phyloP scores from a whole-genome alignment of 2,329 filamentous ascomycete genomes.

The Ophiostoma novo-ulmi region DNA sequence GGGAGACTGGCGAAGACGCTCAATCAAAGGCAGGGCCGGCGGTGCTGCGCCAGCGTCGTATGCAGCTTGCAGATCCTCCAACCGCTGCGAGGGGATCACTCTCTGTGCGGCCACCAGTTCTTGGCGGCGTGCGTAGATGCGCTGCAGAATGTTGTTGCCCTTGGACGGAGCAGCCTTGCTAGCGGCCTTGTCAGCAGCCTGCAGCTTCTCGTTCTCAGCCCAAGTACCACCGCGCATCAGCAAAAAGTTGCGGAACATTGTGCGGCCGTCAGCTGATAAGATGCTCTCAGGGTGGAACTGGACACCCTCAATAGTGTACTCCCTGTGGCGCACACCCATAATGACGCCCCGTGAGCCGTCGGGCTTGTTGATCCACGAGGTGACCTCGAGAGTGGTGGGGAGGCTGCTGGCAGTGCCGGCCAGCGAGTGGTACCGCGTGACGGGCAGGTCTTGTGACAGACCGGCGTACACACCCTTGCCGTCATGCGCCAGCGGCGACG shows the following conservation, averaged over 20 bases:
- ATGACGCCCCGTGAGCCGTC: slow-evolving; percentile 81
- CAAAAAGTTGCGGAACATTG: slow-evolving; percentile 91
- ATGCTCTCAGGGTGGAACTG: slow-evolving; percentile 99
- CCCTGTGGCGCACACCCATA: slow-evolving; percentile 93
- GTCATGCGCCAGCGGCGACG: slow-evolving; percentile 84
- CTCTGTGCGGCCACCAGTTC: slow-evolving; percentile 75
- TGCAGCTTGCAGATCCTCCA: slow-evolving; percentile 75
- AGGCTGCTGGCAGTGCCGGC: slow-evolving; percentile 86
- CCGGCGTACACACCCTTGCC: slow-evolving; percentile 83
- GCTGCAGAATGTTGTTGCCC: slow-evolving; percentile 73
- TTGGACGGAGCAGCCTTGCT: slow-evolving; percentile 49
- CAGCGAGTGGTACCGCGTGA: slow-evolving; percentile 94
- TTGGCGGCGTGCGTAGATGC: slow-evolving; percentile 80
- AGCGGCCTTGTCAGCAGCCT: slow-evolving; percentile 36
- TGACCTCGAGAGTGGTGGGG: slow-evolving; percentile 79
- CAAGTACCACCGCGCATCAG: slow-evolving; percentile 85
- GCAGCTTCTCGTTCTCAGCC: slow-evolving; percentile 66
- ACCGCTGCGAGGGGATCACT: slow-evolving; percentile 75
- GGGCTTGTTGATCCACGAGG: slow-evolving; percentile 77
- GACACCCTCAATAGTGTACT: slow-evolving; percentile 86
- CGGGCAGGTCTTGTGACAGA: slow-evolving; percentile 73
- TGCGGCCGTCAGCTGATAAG: slow-evolving; percentile 77
- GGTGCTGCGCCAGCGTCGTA: slow-evolving; percentile 82
- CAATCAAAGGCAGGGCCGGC: slow-evolving; percentile 73
- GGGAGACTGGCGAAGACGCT: slow-evolving; percentile 72